Percentiles rank a stretch among this genome's conserved stretches.
These are phyloP conservation scores for Aspergillus vadensis DNA, from an alignment of 2,329 filamentous ascomycete genomes.

Conservation along the genomic window DNA sequence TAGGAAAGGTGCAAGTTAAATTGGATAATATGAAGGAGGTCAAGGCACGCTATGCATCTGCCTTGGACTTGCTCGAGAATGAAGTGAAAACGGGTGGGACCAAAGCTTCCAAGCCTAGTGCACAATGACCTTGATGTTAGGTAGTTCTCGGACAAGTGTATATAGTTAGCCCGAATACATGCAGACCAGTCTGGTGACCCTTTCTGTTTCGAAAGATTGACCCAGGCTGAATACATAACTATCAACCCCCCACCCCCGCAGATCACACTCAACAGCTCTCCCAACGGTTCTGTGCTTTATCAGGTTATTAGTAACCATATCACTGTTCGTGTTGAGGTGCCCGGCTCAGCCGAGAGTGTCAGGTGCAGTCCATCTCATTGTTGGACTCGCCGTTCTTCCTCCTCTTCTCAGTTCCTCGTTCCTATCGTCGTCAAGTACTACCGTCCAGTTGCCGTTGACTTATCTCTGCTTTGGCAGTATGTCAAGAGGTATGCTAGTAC, in stretches of 20 bases:
- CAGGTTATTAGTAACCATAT: neutral
- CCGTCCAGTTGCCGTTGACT: too few relatives aligned
- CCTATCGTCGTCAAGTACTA: too few relatives aligned
- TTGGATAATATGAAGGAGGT: conserved; percentile 30
- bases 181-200: neutral
- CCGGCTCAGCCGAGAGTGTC: neutral
- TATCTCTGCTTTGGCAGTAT: too few relatives aligned
- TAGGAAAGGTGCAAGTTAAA: conserved; percentile 37
- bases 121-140: neutral
- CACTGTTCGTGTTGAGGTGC: neutral
- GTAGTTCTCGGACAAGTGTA: neutral
- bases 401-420: neutral
- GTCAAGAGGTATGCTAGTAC: too few relatives aligned
- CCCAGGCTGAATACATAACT: neutral
- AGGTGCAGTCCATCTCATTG: neutral
- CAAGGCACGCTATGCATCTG: conserved; percentile 35
- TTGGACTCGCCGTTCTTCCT: neutral
- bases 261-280: neutral
- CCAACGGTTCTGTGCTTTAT: neutral
- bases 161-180: neutral
- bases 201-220: neutral
- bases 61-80: conserved; percentile 40
- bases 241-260: neutral
- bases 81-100: conserved; percentile 34
- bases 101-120: neutral